Conservation (phyloP, 2,329 filamentous ascomycete genomes). For the Thielaviopsis cerberus region DNA sequence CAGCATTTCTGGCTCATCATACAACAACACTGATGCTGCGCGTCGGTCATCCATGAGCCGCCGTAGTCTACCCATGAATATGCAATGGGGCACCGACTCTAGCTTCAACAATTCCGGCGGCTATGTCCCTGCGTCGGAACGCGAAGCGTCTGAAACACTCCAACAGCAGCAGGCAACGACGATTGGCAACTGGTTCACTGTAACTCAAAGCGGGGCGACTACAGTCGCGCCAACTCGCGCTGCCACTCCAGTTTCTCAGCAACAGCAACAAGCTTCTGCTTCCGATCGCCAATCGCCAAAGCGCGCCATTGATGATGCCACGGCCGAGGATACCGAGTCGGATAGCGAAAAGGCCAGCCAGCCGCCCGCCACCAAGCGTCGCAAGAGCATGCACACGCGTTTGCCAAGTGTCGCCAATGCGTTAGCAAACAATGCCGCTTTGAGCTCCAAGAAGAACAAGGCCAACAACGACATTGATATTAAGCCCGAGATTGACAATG, state of each 20-base stretch:
- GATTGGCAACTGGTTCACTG: conserved; percentile 37
- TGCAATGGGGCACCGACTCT: conserved; percentile 52
- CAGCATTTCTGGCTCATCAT: neutral
- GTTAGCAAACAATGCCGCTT: neutral
- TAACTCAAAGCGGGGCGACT: conserved; percentile 37
- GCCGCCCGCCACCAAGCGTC: conserved; percentile 3
- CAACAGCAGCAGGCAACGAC: conserved; percentile 29
- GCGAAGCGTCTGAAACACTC: conserved; percentile 25
- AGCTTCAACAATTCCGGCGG: conserved; percentile 38
- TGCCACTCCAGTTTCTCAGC: conserved; percentile 34
- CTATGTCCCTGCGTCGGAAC: conserved; percentile 38
- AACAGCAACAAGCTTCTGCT: neutral
- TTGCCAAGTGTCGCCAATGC: neutral
- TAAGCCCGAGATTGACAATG: neutral
- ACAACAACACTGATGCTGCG: neutral
- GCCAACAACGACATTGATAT: neutral
- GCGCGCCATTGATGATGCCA: conserved; percentile 1
- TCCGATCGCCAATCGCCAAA: conserved; percentile 1
- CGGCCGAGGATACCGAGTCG: conserved; percentile 4
- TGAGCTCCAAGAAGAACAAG: neutral
- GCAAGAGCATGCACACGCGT: conserved; percentile 8
- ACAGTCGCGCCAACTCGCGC: conserved; percentile 20
- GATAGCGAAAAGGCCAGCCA: conserved; percentile 3
- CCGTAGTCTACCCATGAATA: conserved; percentile 16
- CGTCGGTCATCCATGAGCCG: neutral